Conservation (phyloP, 768 basidiomycete genomes). For the Harrya chromipes region DNA sequence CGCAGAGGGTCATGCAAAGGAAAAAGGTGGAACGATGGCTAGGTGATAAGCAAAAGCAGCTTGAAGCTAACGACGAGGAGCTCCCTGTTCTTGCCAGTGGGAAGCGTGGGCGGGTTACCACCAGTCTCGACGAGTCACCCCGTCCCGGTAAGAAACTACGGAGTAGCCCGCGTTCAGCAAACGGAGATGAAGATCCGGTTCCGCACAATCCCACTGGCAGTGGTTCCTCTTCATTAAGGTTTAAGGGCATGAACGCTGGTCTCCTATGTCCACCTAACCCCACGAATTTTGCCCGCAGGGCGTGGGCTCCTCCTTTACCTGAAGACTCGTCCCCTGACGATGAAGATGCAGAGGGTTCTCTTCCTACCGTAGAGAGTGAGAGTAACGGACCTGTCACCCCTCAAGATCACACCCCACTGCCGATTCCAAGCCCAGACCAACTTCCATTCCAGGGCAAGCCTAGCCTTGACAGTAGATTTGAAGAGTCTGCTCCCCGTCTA, state of each 20-base stretch:
- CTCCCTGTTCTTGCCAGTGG: conserved; percentile 11
- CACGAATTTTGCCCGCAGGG: conserved; percentile 53
- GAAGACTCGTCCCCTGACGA: conserved; percentile 36
- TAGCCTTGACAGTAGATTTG: conserved; percentile 17
- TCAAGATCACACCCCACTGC: conserved; percentile 46
- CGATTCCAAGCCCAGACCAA: conserved; percentile 35
- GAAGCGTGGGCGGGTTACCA: conserved; percentile 23
- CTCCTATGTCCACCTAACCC: conserved; percentile 61
- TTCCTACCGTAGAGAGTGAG: conserved; percentile 44
- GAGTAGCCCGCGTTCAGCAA: conserved; percentile 14
- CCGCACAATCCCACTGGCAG: conserved; percentile 27
- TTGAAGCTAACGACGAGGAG: conserved; percentile 14
- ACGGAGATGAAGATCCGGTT: conserved; percentile 27
- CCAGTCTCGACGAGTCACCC: conserved; percentile 20
- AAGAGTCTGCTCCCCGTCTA: conserved; percentile 21
- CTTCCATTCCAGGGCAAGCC: conserved; percentile 22
- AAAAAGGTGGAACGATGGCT: conserved; percentile 41
- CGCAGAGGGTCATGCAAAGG: conserved; percentile 41
- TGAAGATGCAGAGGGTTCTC: conserved; percentile 30
- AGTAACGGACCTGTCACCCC: conserved; percentile 54
- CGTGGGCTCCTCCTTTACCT: conserved; percentile 46
- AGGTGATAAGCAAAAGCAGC: conserved; percentile 22
- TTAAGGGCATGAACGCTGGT: conserved; percentile 39
- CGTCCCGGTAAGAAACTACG: conserved; percentile 29
- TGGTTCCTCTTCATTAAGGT: conserved; percentile 25